Conservation (phyloP, 352 stramenopile species). For the Phytophthora foliorum region DNA sequence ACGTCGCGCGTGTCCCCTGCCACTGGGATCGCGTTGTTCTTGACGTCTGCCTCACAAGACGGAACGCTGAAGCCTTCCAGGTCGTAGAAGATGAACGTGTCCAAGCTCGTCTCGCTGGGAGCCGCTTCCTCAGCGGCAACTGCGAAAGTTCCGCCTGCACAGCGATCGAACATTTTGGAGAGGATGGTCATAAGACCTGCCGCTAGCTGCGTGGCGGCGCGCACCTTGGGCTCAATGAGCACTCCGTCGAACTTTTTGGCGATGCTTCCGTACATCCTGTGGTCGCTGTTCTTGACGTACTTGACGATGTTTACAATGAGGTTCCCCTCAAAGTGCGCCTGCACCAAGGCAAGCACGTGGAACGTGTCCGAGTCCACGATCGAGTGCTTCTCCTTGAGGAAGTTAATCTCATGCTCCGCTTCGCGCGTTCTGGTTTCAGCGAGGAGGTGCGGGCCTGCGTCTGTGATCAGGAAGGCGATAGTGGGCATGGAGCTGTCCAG, state of each 20-base stretch:
- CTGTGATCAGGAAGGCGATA: slow-evolving; percentile 76
- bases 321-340: slow-evolving; percentile 60
- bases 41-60: slow-evolving; percentile 44
- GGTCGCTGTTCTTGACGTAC: slow-evolving; percentile 62
- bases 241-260: slow-evolving; percentile 70
- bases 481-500: slow-evolving; percentile 64
- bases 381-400: slow-evolving; percentile 54
- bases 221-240: slow-evolving; percentile 59
- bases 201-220: slow-evolving; percentile 44
- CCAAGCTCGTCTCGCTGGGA: slow-evolving; percentile 27
- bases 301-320: slow-evolving; percentile 77
- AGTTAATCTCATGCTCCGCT: slow-evolving; percentile 49
- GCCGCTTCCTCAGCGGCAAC: slow-evolving; percentile 12
- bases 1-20: slow-evolving; percentile 57
- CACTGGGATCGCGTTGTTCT: slow-evolving; percentile 33
- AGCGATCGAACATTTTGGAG: slow-evolving; percentile 60
- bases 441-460: slow-evolving; percentile 62
- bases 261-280: slow-evolving; percentile 63
- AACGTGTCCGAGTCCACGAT: slow-evolving; percentile 69
- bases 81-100: slow-evolving; percentile 70
- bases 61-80: slow-evolving; percentile 42
- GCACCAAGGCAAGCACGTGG: slow-evolving; percentile 51
- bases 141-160: slow-evolving; percentile 27
- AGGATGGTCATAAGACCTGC: slow-evolving; percentile 63
- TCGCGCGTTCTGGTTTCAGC: slow-evolving; percentile 44